Evolutionary conservation across 192 early-diverging fungal species (phyloP).

Genomic region (Paraglomus occultum): DNA sequence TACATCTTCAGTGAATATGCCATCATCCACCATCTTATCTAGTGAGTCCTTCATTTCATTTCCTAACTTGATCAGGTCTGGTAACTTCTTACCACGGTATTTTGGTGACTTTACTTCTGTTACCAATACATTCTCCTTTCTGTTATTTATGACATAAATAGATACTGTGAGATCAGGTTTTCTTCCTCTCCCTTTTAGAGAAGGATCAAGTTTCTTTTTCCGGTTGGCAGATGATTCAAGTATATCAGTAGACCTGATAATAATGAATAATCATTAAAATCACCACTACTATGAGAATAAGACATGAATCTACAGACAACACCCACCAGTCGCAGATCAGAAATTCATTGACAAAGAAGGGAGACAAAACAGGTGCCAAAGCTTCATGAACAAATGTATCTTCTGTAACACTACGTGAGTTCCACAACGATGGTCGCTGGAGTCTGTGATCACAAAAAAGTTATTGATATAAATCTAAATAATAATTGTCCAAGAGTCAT

Average conservation of each 20-base stretch:
- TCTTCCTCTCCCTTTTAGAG: background rate
- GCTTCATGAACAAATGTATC: too few species aligned
- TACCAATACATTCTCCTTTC: background rate
- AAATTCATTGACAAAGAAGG: too few species aligned
- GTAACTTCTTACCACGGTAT: background rate
- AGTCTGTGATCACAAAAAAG: too few species aligned
- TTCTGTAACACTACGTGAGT: too few species aligned
- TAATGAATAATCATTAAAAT: background rate
- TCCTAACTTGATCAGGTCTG: conserved; percentile 26
- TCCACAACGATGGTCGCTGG: too few species aligned
- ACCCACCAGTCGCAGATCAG: too few species aligned
- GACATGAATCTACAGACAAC: too few species aligned
- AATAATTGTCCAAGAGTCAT: too few species aligned
- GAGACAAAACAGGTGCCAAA: too few species aligned
- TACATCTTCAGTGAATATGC: conserved; percentile 5
- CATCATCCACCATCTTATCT: conserved; percentile 19
- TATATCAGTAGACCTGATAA: conserved; percentile 9
- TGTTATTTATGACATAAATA: background rate
- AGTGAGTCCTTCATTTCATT: conserved; percentile 22
- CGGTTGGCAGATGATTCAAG: conserved; percentile 11
- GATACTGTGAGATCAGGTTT: conserved; percentile 19
- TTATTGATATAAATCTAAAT: too few species aligned
- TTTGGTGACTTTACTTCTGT: conserved; percentile 14
- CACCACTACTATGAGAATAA: too few species aligned
- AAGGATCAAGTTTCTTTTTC: conserved; percentile 26